Evolutionary conservation across 805 yeast species (phyloP).

Genomic region (Sugiyamaella americana): DNA sequence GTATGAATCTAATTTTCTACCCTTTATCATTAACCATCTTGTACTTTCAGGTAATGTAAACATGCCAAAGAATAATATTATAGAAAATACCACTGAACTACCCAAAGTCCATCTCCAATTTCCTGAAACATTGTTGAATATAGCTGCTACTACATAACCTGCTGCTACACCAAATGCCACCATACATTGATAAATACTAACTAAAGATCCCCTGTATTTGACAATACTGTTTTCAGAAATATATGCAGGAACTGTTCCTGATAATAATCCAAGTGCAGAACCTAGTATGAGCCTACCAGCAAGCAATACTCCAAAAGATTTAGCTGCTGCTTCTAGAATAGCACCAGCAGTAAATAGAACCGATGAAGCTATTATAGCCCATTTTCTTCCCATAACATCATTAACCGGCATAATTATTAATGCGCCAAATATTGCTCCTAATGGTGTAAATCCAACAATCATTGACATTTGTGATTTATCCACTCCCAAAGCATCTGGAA

Average conservation of each 20-base stretch:
- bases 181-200: constrained; percentile 10
- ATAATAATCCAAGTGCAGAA: constrained; percentile 7
- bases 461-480: constrained; percentile 11
- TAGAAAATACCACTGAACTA: constrained; percentile 9
- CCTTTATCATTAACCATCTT: constrained; percentile 9
- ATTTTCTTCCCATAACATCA: constrained; percentile 7
- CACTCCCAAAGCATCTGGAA: constrained; percentile 7
- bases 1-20: constrained; percentile 9
- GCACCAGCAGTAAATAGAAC: constrained; percentile 11
- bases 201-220: constrained; percentile 10
- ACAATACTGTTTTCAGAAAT: constrained; percentile 10
- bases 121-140: constrained; percentile 8
- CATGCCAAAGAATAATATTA: constrained; percentile 8
- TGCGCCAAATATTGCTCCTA: constrained; percentile 16
- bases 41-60: constrained; percentile 10
- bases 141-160: constrained; percentile 12
- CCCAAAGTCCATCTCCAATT: constrained; percentile 13
- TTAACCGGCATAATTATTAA: constrained; percentile 11
- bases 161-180: constrained; percentile 13
- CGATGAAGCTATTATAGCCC: constrained; percentile 11
- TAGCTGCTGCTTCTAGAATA: constrained; percentile 11
- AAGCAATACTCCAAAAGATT: constrained; percentile 7
- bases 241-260: constrained; percentile 12
- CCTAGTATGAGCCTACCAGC: constrained; percentile 12
- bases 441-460: constrained; percentile 15